A percentile compares a stretch with the other conserved stretches of the same genome.
phyloP scores from a whole-genome alignment of 345 rosid species.

The Hibiscus tridactylites region DNA sequence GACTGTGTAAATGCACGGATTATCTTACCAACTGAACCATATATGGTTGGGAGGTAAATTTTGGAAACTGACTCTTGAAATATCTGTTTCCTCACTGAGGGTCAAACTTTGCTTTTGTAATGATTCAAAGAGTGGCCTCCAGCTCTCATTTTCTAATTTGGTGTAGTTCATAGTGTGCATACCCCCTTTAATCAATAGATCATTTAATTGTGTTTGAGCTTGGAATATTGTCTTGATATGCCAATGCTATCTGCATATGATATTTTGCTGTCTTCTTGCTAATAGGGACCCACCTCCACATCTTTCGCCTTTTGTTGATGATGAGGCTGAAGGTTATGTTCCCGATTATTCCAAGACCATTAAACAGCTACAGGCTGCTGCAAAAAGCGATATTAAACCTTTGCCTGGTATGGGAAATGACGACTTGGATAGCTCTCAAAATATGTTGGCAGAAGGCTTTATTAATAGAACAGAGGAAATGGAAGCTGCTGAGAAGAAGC shows the following conservation, averaged over 20 bases:
- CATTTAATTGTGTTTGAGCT: neutral
- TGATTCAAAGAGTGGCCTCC: no score
- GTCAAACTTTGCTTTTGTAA: neutral
- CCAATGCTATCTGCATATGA: neutral
- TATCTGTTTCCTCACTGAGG: neutral
- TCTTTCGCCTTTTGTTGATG: constrained; percentile 80
- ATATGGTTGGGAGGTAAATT: constrained; percentile 69
- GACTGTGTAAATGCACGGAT: constrained; percentile 78
- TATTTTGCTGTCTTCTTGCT: neutral
- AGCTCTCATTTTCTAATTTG: neutral
- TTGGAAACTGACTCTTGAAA: neutral
- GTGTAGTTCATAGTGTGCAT: neutral
- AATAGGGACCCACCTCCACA: constrained; percentile 83
- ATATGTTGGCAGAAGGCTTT: constrained; percentile 58
- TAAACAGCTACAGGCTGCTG: constrained; percentile 68
- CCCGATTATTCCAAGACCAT: constrained; percentile 90
- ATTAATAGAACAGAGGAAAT: constrained; percentile 64
- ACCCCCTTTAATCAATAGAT: neutral
- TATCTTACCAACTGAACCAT: constrained; percentile 60
- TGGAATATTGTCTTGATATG: neutral
- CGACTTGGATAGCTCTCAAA: constrained; percentile 71
- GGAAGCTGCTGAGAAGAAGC: constrained; percentile 61
- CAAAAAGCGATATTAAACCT: constrained; percentile 72
- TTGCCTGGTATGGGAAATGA: constrained; percentile 68
- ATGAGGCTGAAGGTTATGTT: constrained; percentile 80